Percentiles rank a stretch among this genome's conserved stretches.
Evolutionary conservation across 2,329 filamentous ascomycete genomes (phyloP).

Genomic region (Immersiporthe knoxdaviesiana): DNA sequence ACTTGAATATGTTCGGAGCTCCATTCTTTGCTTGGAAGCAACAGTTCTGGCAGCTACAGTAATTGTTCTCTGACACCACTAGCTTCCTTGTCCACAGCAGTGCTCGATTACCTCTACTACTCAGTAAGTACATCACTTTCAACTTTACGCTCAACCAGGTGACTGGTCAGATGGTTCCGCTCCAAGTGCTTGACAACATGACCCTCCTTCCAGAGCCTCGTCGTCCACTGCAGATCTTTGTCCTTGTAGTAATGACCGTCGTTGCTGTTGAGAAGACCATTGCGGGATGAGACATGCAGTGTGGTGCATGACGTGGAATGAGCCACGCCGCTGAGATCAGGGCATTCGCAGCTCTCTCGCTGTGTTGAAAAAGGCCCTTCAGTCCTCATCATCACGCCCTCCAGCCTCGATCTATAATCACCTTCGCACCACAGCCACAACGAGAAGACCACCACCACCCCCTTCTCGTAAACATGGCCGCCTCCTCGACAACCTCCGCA

Average conservation of each 20-base stretch:
- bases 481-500: slow-evolving; percentile 10
- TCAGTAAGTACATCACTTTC: no score
- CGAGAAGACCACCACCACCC: no score
- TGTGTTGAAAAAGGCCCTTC: neutral
- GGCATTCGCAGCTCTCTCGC: neutral
- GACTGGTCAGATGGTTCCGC: neutral
- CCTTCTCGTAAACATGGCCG: neutral
- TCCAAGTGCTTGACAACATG: neutral
- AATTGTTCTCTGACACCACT: no score
- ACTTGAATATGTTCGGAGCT: no score
- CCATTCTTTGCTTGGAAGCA: no score
- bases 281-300: no score
- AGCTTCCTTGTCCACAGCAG: no score
- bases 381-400: neutral
- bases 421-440: no score
- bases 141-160: neutral
- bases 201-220: neutral
- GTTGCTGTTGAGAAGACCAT: neutral
- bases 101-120: no score
- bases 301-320: neutral
- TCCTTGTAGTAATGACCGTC: neutral
- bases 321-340: neutral
- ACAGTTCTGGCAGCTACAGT: no score
- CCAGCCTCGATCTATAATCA: neutral
- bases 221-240: neutral